Percentiles rank a stretch among this genome's conserved stretches.
Conservation (phyloP, 805 yeast genomes). For the Grigorovia yakushimaensis region DNA sequence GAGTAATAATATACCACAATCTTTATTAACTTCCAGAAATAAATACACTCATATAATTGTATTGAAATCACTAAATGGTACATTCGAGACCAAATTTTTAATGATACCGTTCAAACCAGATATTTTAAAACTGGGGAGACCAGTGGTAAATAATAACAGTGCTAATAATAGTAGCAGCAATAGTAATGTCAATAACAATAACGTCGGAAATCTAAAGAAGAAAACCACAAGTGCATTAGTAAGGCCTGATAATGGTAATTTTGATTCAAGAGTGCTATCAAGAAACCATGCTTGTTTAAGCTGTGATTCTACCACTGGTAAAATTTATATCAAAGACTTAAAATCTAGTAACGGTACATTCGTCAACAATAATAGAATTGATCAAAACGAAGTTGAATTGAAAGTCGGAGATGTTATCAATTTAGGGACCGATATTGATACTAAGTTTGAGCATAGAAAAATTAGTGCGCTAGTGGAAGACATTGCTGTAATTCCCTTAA, state of each 20-base stretch:
- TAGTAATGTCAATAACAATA: slow-evolving; percentile 3
- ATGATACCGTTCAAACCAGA: slow-evolving; percentile 77
- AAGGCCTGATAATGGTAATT: slow-evolving; percentile 72
- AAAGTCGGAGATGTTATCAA: slow-evolving; percentile 82
- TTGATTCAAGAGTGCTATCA: slow-evolving; percentile 86
- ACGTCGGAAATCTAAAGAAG: slow-evolving; percentile 20
- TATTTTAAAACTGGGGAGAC: slow-evolving; percentile 81
- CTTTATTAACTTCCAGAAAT: slow-evolving; percentile 13
- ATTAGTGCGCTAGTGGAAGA: slow-evolving; percentile 78
- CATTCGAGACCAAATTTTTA: slow-evolving; percentile 71
- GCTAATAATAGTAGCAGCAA: slow-evolving; percentile 5
- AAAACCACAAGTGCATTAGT: slow-evolving; percentile 31
- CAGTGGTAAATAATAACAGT: slow-evolving; percentile 37
- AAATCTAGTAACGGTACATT: slow-evolving; percentile 94
- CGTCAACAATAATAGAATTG: slow-evolving; percentile 64
- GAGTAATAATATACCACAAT: slow-evolving; percentile 3
- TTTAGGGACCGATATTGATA: slow-evolving; percentile 77
- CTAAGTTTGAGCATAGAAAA: slow-evolving; percentile 64
- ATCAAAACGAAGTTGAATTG: slow-evolving; percentile 47
- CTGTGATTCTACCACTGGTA: slow-evolving; percentile 55
- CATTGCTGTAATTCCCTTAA: slow-evolving; percentile 41
- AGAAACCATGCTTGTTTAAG: slow-evolving; percentile 90
- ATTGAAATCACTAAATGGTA: slow-evolving; percentile 64
- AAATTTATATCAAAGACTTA: slow-evolving; percentile 70
- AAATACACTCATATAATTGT: slow-evolving; percentile 51